Base-by-base conservation (phyloP, 1,139 yeast species). In the Schwanniomyces etchellsii region DNA sequence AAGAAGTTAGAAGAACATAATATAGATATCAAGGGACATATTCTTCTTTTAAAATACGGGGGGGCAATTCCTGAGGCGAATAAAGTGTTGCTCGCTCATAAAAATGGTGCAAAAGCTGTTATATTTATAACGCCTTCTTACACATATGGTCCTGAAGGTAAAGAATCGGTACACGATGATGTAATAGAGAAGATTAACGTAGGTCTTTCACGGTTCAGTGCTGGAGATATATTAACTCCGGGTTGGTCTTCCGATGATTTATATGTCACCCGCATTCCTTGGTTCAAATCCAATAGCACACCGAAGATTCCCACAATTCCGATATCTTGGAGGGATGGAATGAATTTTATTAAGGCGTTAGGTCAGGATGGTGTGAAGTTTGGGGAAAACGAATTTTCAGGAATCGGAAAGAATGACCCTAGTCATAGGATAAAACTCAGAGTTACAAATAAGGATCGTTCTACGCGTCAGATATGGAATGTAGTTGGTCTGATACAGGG, bases 211-310 rank as follows among this genome's bases (percentile, higher is more conserved):
- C 77, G 84, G 35, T 60, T 64, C 35, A 71, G 75, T 35, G 77
- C 93, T 0, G 97, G 97, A 2, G 94, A 86, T 50, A 72, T 85
- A 3, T 54, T 84, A 14, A 71, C 82, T 1, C 94, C 95, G 0
- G 95, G 93, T 0, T 80, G 84, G 81, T 63, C 81, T 1, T 60
- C 80, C 2, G 57, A 62, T n/a, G 64, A 59, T 13, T 64, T 61
- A 1, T 57, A 52, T 36, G 57, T 52, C 4, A 45, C 59, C 9
- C 56, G 67, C 29, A 46, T 62, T 13, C 51, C 63, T 5, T 62
- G 76, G 60, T 57, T 63, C 9, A 61, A 71, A 18, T 74, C 86
- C 0, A 57, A 58, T 11, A 61, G 72, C 26, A 64, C 84, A 3
- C 82, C 95, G 0, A 69, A 73, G 21, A 74, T 91, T 4, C 95